Conservation (phyloP, 495 filamentous ascomycete species). For the Evernia prunastri region DNA sequence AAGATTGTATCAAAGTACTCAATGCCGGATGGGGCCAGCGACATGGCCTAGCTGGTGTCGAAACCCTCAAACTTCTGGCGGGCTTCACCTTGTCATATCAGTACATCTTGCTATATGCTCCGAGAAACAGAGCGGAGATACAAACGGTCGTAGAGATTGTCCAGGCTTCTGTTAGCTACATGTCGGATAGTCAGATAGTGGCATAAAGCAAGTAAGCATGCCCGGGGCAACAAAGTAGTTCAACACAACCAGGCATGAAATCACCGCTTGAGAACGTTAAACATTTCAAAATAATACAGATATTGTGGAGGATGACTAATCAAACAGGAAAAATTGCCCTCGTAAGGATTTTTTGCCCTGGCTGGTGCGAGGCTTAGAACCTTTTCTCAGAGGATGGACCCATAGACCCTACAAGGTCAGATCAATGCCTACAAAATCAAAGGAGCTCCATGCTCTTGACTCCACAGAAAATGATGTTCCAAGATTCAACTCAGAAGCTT, state of each 20-base stretch:
- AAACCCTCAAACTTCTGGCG: background rate
- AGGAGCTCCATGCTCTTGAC: background rate
- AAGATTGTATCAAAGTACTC: background rate
- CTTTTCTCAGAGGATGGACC: background rate
- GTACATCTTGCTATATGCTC: background rate
- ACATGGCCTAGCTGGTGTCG: slow-evolving; percentile 3
- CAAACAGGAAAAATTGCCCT: background rate
- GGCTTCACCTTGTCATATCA: background rate
- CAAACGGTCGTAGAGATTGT: background rate
- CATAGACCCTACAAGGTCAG: background rate
- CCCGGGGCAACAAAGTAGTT: too few species aligned
- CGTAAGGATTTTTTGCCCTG: too few species aligned
- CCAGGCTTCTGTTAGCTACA: background rate
- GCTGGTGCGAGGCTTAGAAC: too few species aligned
- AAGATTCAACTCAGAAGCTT: slow-evolving; percentile 22
- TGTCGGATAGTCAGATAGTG: background rate
- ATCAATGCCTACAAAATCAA: slow-evolving; percentile 7
- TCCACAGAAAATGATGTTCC: slow-evolving; percentile 13
- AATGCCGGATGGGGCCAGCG: background rate
- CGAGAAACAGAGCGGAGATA: background rate
- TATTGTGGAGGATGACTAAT: too few species aligned
- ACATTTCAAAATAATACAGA: too few species aligned
- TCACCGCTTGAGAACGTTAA: background rate
- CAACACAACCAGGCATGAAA: too few species aligned
- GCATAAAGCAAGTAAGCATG: background rate